A percentile compares a stretch with the other conserved stretches of the same genome.
Evolutionary conservation across 805 yeast genomes (phyloP).

Genomic region (Nakazawaea ernobii): DNA sequence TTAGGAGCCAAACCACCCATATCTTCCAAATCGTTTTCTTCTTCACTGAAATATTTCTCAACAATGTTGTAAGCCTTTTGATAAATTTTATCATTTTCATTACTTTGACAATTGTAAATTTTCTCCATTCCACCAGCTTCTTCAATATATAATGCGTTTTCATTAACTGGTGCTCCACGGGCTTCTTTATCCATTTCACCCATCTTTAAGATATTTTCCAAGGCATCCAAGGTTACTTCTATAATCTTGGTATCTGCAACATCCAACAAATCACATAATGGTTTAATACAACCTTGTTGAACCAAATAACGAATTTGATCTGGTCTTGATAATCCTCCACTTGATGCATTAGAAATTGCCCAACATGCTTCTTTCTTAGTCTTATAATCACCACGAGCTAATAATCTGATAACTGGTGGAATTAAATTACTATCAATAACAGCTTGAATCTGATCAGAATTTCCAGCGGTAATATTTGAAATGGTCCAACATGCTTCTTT

Average conservation of each 20-base stretch:
- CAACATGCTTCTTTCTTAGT: slow-evolving; percentile 98
- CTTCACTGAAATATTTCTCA: slow-evolving; percentile 86
- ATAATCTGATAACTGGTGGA: slow-evolving; percentile 81
- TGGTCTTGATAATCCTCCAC: slow-evolving; percentile 89
- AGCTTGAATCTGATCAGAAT: slow-evolving; percentile 90
- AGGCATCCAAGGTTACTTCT: slow-evolving; percentile 92
- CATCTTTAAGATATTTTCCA: slow-evolving; percentile 88
- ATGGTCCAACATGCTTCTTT: slow-evolving; percentile 99
- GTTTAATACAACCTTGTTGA: slow-evolving; percentile 93
- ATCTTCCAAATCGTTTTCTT: slow-evolving; percentile 67
- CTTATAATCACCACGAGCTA: slow-evolving; percentile 81
- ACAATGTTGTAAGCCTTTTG: slow-evolving; percentile 86
- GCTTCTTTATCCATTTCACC: slow-evolving; percentile 91
- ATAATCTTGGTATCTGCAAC: slow-evolving; percentile 88
- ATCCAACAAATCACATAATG: slow-evolving; percentile 85
- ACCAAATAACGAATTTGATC: slow-evolving; percentile 93
- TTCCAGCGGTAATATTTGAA: slow-evolving; percentile 97
- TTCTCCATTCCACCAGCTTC: slow-evolving; percentile 99
- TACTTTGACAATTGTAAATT: slow-evolving; percentile 87
- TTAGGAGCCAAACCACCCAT: slow-evolving; percentile 71
- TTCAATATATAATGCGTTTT: slow-evolving; percentile 87
- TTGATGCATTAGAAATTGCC: slow-evolving; percentile 97
- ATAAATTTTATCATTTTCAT: slow-evolving; percentile 88
- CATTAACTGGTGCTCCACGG: slow-evolving; percentile 63
- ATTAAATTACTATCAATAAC: slow-evolving; percentile 92